Evolutionary conservation across 2,329 filamentous ascomycete genomes (phyloP), one percentile per base, ranked within the genome.

Genomic region (Colletotrichum brevisporum): DNA sequence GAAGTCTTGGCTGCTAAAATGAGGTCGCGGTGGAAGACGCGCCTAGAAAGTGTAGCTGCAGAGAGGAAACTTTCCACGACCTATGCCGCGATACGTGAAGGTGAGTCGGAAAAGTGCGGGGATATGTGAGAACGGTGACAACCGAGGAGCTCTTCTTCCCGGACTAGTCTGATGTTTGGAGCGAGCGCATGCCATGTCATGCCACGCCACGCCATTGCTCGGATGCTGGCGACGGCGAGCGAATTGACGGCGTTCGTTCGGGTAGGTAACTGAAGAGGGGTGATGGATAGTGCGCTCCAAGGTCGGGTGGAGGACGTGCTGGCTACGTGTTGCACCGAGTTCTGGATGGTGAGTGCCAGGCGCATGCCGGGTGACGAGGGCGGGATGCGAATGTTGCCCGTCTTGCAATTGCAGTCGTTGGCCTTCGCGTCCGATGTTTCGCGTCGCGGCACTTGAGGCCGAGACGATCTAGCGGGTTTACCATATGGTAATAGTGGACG

Each of bases 401-500:
- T 15, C 41, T 24, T 24, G 21, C 21, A 24, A 24, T 24, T 43
- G 16, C 45, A 12, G 18, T 10, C 15, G 53, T 63, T 43, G 51
- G 55, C 62, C 55, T 66, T 56, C 55, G 62, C 56, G 55, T 66
- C 51, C 67, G 26, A 36, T 53, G 67, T 69, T 69, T 69, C 62
- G 62, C 21, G 63, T 67, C 55, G 31, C 55, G 55, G 54, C 27
- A 64, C 45, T 69, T 64, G 56, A 16, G 16, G 43, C 62, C 43
- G 50, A 60, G 62, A 43, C 57, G 43, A 57, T 56, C 48, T 24
- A 24, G 43, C 36, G 41, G n/a, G 18, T 16, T 47, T 8, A 16
- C 45, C 13, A 16, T 50, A 41, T 54, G 39, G 18, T n/a, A 26
- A 24, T 24, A 24, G 21, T 3, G 21, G 21, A 24, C 21, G 21